Conservation (phyloP, 768 basidiomycete genomes). For the Trichaptum fuscoviolaceum region DNA sequence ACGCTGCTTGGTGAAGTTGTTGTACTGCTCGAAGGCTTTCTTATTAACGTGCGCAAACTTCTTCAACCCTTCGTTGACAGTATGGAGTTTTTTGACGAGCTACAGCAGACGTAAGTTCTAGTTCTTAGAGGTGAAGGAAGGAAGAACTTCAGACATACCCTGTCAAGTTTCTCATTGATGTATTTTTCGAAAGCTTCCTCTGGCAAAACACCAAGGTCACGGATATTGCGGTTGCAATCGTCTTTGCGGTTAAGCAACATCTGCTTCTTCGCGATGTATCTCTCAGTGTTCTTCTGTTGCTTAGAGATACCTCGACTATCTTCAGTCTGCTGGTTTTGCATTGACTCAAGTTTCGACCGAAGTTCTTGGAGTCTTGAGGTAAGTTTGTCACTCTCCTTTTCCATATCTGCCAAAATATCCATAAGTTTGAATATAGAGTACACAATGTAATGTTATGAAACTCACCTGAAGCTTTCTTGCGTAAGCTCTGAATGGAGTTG, state of each 20-base stretch:
- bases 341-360: conserved; percentile 58
- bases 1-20: conserved; percentile 95
- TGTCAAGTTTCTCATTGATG: conserved; percentile 79
- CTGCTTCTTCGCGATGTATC: conserved; percentile 88
- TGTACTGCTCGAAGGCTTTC: conserved; percentile 98
- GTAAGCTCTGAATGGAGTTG: conserved; percentile 57
- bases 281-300: conserved; percentile 92
- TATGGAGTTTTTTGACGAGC: conserved; percentile 91
- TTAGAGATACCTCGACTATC: conserved; percentile 83
- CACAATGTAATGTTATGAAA: not conserved
- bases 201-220: conserved; percentile 92
- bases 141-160: conserved; percentile 42
- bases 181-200: conserved; percentile 98
- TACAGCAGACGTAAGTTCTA: conserved; percentile 26
- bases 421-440: not conserved
- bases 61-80: conserved; percentile 87
- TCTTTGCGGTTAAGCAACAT: conserved; percentile 82
- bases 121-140: not conserved
- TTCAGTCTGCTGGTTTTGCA: conserved; percentile 80
- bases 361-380: conserved; percentile 62
- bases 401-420: conserved; percentile 43
- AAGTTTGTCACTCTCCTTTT: conserved; percentile 65
- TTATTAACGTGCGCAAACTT: conserved; percentile 99
- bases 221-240: conserved; percentile 91
- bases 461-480: conserved; percentile 58